phyloP scores from a whole-genome alignment of 2,329 filamentous ascomycete genomes.

The Colletotrichum sp. region DNA sequence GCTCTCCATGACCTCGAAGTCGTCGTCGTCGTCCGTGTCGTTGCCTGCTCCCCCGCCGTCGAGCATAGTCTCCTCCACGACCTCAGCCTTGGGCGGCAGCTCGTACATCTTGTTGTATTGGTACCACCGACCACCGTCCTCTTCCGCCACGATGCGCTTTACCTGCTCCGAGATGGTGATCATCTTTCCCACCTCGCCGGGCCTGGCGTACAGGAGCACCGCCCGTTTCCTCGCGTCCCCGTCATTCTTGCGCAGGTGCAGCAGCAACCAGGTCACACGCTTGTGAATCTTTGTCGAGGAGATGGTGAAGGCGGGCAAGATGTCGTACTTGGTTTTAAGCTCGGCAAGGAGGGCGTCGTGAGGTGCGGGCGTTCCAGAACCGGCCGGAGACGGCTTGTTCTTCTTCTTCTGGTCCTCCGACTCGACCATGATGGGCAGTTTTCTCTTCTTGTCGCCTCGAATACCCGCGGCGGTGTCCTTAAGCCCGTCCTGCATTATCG shows the following conservation, averaged over 20 bases:
- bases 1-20: slow-evolving; percentile 64
- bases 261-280: slow-evolving; percentile 50
- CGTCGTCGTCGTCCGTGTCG: slow-evolving; percentile 39
- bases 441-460: slow-evolving; percentile 10
- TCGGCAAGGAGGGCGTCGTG: slow-evolving; percentile 48
- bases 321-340: slow-evolving; percentile 51
- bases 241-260: slow-evolving; percentile 42
- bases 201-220: slow-evolving; percentile 57
- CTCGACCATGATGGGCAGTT: neutral
- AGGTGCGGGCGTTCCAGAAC: slow-evolving; percentile 33
- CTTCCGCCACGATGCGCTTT: slow-evolving; percentile 56
- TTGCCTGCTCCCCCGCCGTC: slow-evolving; percentile 27
- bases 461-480: neutral
- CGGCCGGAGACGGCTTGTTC: slow-evolving; percentile 3
- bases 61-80: slow-evolving; percentile 51
- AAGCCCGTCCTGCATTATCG: neutral
- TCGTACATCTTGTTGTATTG: slow-evolving; percentile 65
- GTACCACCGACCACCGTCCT: slow-evolving; percentile 44
- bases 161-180: slow-evolving; percentile 72
- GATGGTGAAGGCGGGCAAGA: slow-evolving; percentile 60
- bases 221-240: slow-evolving; percentile 32
- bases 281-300: slow-evolving; percentile 66
- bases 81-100: slow-evolving; percentile 38
- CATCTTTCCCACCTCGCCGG: slow-evolving; percentile 64
- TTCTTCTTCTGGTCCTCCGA: slow-evolving; percentile 17